Conservation (phyloP, 202 grass and related monocot species). For the Hordeum pubiflorum region DNA sequence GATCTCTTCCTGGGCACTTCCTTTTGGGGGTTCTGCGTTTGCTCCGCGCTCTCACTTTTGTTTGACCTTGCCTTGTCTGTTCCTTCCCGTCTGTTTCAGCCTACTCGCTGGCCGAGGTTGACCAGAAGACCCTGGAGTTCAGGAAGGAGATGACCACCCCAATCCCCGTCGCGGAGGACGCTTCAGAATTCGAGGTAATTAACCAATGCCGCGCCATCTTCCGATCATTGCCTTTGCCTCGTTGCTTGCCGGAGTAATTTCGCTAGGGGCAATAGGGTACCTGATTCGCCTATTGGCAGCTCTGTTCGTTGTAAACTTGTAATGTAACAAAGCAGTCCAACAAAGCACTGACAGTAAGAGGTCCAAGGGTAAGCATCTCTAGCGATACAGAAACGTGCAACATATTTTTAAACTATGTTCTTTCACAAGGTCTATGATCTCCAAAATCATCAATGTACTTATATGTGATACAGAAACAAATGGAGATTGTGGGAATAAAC, state of each 20-base stretch:
- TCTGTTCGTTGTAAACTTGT: neutral
- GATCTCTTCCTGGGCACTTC: constrained; percentile 1
- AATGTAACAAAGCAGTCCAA: neutral
- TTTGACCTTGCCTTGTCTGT: neutral
- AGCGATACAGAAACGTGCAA: neutral
- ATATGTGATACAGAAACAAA: neutral
- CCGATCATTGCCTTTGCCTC: neutral
- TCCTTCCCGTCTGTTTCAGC: constrained; percentile 31
- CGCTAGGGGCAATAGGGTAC: neutral
- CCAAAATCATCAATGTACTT: too few species aligned
- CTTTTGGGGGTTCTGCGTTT: neutral
- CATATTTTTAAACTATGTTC: neutral
- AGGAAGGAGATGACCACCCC: constrained; percentile 26
- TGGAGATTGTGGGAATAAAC: neutral
- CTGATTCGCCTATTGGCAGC: neutral
- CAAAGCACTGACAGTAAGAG: neutral
- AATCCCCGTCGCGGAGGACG: constrained; percentile 18
- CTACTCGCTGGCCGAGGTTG: constrained; percentile 55
- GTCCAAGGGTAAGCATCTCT: neutral
- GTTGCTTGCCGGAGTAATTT: neutral
- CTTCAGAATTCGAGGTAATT: constrained; percentile 45
- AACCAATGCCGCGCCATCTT: neutral
- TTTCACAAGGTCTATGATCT: too few species aligned
- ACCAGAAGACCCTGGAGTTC: constrained; percentile 47
- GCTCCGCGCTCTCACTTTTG: constrained; percentile 10